Conservation (phyloP, 768 basidiomycete species). For the Agaricus sinodeliciosus region DNA sequence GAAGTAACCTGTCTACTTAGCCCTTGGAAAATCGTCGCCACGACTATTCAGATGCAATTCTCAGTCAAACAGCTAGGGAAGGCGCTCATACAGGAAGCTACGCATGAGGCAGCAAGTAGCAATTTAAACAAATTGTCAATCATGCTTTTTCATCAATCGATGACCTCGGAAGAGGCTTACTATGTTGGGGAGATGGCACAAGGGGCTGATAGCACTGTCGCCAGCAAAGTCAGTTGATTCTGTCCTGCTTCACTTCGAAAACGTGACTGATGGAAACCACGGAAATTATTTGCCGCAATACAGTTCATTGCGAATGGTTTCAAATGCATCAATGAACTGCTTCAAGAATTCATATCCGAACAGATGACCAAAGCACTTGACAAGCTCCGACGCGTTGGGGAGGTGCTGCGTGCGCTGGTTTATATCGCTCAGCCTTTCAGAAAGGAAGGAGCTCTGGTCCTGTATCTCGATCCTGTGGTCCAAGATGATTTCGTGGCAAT, state of each 20-base stretch:
- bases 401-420: conserved; percentile 63
- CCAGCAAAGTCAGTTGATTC: conserved; percentile 48
- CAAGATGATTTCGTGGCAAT: conserved; percentile 54
- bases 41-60: conserved; percentile 73
- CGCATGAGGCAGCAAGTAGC: conserved; percentile 46
- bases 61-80: conserved; percentile 69
- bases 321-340: conserved; percentile 52
- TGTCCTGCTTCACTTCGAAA: not conserved
- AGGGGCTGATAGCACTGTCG: conserved; percentile 60
- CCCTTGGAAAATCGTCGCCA: conserved; percentile 80
- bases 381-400: conserved; percentile 50
- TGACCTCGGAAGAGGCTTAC: conserved; percentile 74
- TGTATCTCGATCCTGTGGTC: conserved; percentile 42
- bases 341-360: conserved; percentile 26
- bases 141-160: conserved; percentile 64
- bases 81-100: conserved; percentile 52
- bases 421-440: conserved; percentile 64
- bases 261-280: not conserved
- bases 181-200: conserved; percentile 79
- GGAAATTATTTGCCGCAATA: not conserved
- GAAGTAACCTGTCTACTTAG: conserved; percentile 62
- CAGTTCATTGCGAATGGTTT: conserved; percentile 77
- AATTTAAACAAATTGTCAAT: conserved; percentile 62
- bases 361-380: conserved; percentile 25
- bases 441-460: conserved; percentile 32